Evolutionary conservation across 805 yeast genomes (phyloP).

Genomic region (Candida pseudoglaebosa): DNA sequence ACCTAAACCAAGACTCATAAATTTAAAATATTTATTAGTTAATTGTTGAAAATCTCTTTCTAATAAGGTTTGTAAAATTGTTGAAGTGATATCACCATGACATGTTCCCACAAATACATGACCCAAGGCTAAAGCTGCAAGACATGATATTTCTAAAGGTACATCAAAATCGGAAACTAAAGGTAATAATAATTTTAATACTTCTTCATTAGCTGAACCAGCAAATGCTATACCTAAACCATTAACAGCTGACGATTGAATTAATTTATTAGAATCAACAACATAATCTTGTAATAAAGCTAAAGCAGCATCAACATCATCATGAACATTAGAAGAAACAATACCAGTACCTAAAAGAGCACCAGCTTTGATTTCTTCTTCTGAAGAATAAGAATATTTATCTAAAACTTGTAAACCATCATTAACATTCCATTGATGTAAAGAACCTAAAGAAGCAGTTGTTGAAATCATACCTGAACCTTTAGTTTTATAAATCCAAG

Average conservation of each 20-base stretch:
- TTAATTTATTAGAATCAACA: conserved; percentile 54
- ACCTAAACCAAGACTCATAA: conserved; percentile 89
- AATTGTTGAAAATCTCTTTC: conserved; percentile 80
- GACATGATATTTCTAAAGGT: conserved; percentile 72
- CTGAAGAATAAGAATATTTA: conserved; percentile 80
- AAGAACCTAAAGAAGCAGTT: conserved; percentile 86
- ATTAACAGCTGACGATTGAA: conserved; percentile 77
- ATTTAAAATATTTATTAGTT: conserved; percentile 81
- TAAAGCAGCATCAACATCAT: conserved; percentile 90
- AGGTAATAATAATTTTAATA: conserved; percentile 73
- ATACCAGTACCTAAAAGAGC: conserved; percentile 94
- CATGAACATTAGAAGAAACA: conserved; percentile 88
- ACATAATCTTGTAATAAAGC: conserved; percentile 83
- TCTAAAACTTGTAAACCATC: conserved; percentile 90
- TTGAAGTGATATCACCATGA: conserved; percentile 90
- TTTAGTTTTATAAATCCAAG: conserved; percentile 90
- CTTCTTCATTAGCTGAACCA: conserved; percentile 85
- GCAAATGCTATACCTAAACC: conserved; percentile 95
- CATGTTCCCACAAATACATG: conserved; percentile 95
- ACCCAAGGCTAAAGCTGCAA: conserved; percentile 90
- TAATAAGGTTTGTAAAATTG: conserved; percentile 82
- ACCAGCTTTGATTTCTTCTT: conserved; percentile 90
- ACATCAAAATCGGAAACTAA: conserved; percentile 72
- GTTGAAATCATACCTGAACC: conserved; percentile 89
- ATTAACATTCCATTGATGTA: conserved; percentile 85